A percentile compares a stretch with the other conserved stretches of the same genome.
Evolutionary conservation across 176 grass and related monocot species (phyloP).

Genomic region (Lolium multiflorum): DNA sequence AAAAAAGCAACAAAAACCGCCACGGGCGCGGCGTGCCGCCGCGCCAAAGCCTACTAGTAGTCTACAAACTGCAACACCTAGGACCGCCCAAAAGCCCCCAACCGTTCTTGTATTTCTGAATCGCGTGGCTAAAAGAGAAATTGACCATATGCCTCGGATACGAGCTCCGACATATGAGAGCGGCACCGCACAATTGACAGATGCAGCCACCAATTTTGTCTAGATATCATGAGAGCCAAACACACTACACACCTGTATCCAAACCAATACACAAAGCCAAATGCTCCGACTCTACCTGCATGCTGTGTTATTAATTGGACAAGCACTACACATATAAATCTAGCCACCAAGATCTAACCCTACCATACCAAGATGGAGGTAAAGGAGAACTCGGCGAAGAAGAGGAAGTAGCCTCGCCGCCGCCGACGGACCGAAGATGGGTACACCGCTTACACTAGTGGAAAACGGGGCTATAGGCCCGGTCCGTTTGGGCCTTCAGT

Average conservation of each 20-base stretch:
- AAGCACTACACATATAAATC: neutral
- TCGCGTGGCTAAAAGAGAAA: neutral
- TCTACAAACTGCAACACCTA: constrained; percentile 39
- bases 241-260: neutral
- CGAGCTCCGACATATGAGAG: constrained; percentile 26
- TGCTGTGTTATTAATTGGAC: constrained; percentile 51
- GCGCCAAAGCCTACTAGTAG: no score
- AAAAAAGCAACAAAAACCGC: no score
- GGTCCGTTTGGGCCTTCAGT: no score
- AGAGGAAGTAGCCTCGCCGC: no score
- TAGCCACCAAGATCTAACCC: no score
- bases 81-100: neutral
- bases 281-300: neutral
- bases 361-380: no score
- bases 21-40: no score
- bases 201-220: constrained; percentile 41
- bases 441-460: no score
- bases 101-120: neutral
- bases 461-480: no score
- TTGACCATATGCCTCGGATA: constrained; percentile 39
- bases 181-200: constrained; percentile 34
- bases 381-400: no score
- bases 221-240: neutral
- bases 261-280: neutral
- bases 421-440: no score